Base-by-base conservation (phyloP, 108 stramenopile species). In the Skeletonema grethae region DNA sequence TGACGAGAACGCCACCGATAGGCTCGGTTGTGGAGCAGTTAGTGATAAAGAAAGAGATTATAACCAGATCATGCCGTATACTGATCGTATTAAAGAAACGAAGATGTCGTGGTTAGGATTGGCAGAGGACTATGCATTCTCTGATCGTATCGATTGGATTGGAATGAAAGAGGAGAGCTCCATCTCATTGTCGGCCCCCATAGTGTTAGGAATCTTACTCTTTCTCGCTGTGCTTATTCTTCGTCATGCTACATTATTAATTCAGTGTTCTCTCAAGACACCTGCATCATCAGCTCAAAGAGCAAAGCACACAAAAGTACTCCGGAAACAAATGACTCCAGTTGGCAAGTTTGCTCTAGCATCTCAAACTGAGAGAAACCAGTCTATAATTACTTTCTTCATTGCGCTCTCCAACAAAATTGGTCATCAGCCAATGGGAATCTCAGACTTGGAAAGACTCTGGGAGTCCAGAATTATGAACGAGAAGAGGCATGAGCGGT, bases 291-390 rank as follows among this genome's bases (percentile, higher is more conserved):
- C 50, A 6, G 6, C 18, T 53, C 18, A 53, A 22, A 0, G 22
- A 24, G 20, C 50, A 53, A 6, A 53, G 2, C 2, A 53, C 22
- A 22, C 20, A 53, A 53, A 53, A 22, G 20, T 57, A 0, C 57
- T 57, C 8, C 67, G 67, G 3, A 69, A 72, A n/a, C 75, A 62
- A 48, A 61, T 75, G 75, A 75, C 75, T 4, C 55, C 75, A 28
- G 48, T 75, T 18, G 75, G 75, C 13, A 69, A 58, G 39, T 75
- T 75, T 66, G 60, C 75, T 7, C 39, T 75, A 5, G 38, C 36
- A 9, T 75, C 75, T 48, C 75, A 75, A 69, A 75, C 75, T 11
- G 65, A 75, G 34, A 41, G 35, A 16, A 69, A 69, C 12, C 75
- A 58, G 22, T 70, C 68, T 11, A 70, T 70, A n/a, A 61, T 75